Evolutionary conservation across 805 yeast genomes (phyloP), one percentile per base, ranked within the genome.

Genomic region (Candida ipomoeae): DNA sequence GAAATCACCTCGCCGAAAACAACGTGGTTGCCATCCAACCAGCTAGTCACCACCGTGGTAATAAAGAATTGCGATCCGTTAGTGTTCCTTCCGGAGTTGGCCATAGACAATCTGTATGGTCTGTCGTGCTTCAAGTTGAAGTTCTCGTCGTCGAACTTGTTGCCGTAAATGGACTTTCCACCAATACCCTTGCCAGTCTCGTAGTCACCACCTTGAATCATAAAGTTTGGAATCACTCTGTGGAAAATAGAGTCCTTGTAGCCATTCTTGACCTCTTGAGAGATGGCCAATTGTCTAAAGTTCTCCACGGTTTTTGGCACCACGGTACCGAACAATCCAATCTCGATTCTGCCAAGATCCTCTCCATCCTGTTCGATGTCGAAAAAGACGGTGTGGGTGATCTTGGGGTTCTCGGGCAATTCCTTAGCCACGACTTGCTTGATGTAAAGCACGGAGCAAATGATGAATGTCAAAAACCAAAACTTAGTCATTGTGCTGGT

Each of bases 51-150:
- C 20, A 87, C 96, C 26, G 97, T 91, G 63, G 96, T 90, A 73
- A 94, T 86, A 79, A 91, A 91, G 68, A 91, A 91, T 72, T 90
- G 97, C 35, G 96, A 89, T 18, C 97, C 97, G 67, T 90, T 90
- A 70, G 82, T 85, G 71, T 85, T 75, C 55, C 66, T 80, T 57
- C 92, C 92, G 32, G 89, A 84, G 62, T 85, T 85, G 59, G 92
- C 92, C 92, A 85, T 85, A 2, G 89, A 83, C 60, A 85, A 66
- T 61, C 79, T 69, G 65, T 86, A 87, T 51, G 85, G 84, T 61
- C 81, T 81, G 66, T 80, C 83, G 66, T 85, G 90, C 70, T 79
- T 84, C 62, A 85, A 69, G 20, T 65, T 63, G 63, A 85, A 85
- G 71, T 83, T 87, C 75, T 90, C 97, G 66, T 90, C 97, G 3